phyloP scores from a whole-genome alignment of 2,329 filamentous ascomycete species.

The Penicillium fuscoglaucum region DNA sequence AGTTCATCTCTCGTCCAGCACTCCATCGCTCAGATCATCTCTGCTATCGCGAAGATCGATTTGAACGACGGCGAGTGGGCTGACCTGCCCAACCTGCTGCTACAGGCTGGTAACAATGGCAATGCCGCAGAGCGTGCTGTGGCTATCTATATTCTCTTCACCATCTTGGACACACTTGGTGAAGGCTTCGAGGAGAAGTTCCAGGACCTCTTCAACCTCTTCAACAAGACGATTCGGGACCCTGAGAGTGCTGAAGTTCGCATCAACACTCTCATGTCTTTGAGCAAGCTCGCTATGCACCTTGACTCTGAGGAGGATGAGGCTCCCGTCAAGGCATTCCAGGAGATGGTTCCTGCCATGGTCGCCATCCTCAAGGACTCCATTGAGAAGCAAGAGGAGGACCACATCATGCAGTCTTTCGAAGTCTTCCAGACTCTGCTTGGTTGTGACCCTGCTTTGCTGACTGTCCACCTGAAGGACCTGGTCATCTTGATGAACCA shows the following conservation, averaged over 20 bases:
- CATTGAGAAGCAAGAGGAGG: constrained; percentile 78
- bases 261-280: constrained; percentile 88
- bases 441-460: constrained; percentile 79
- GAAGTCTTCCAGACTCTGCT: constrained; percentile 97
- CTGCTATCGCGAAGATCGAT: constrained; percentile 81
- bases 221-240: constrained; percentile 84
- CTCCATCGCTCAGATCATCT: constrained; percentile 82
- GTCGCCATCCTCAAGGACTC: constrained; percentile 84
- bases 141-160: constrained; percentile 89
- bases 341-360: constrained; percentile 80
- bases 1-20: constrained; percentile 74
- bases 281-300: constrained; percentile 84
- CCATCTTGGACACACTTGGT: constrained; percentile 83
- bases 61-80: constrained; percentile 83
- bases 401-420: constrained; percentile 84
- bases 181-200: constrained; percentile 81
- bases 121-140: constrained; percentile 82
- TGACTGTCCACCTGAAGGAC: constrained; percentile 84
- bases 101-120: constrained; percentile 73
- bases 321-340: constrained; percentile 70
- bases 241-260: constrained; percentile 88
- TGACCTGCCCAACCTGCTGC: constrained; percentile 75
- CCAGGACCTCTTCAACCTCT: constrained; percentile 75
- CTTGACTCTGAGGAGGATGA: constrained; percentile 84
- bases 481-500: constrained; percentile 93